phyloP scores from a whole-genome alignment of 1,139 yeast genomes.

The Hanseniaspora sp. region DNA sequence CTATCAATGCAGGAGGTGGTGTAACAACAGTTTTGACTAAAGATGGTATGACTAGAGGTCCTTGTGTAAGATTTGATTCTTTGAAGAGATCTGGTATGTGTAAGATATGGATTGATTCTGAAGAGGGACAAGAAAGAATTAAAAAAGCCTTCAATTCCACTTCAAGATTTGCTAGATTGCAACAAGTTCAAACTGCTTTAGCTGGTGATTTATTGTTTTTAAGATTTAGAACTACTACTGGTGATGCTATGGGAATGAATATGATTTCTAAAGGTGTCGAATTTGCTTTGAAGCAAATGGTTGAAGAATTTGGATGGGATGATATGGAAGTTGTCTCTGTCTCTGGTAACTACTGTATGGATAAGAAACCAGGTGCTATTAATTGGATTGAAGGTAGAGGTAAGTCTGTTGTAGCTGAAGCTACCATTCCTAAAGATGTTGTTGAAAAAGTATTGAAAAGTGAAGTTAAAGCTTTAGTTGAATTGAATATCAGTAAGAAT shows the following conservation, averaged over 20 bases:
- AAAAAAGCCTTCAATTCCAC: conserved; percentile 93
- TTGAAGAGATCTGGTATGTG: conserved; percentile 87
- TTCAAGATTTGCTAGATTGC: conserved; percentile 91
- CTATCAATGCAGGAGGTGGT: conserved; percentile 96
- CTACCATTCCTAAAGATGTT: conserved; percentile 70
- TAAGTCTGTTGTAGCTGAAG: conserved; percentile 96
- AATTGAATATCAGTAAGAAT: conserved; percentile 77
- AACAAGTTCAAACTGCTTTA: conserved; percentile 78
- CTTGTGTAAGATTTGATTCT: conserved; percentile 81
- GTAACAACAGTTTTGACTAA: conserved; percentile 80
- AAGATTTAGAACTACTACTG: conserved; percentile 92
- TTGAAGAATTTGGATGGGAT: conserved; percentile 77
- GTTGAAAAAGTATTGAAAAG: conserved; percentile 78
- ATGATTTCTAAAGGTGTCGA: conserved; percentile 99
- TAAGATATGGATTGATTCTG: conserved; percentile 90
- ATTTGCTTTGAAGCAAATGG: conserved; percentile 70
- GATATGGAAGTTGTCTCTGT: conserved; percentile 90
- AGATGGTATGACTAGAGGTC: conserved; percentile 99
- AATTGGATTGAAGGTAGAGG: conserved; percentile 99
- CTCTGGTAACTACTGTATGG: conserved; percentile 95
- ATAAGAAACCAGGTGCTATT: conserved; percentile 94
- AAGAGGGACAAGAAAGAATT: conserved; percentile 72
- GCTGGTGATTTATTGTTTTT: conserved; percentile 89
- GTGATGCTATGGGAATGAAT: conserved; percentile 99
- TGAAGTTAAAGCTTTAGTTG: conserved; percentile 84